Base-by-base conservation (phyloP, 179 eudicot species). In the Beta macrorhiza region DNA sequence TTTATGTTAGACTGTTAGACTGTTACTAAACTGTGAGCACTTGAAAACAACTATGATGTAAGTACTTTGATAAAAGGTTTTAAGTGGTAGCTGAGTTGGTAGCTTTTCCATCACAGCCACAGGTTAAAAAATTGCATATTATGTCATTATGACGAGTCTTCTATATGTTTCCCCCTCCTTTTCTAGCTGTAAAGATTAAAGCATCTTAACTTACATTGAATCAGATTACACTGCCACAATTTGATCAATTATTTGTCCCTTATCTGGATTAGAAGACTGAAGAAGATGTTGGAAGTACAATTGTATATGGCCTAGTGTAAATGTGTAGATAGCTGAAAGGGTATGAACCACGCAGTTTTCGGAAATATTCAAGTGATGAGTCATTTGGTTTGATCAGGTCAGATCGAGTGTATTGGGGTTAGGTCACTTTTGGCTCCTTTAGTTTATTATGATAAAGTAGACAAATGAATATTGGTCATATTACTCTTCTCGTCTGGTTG, bases 161-260 rank as follows among this genome's bases (percentile, higher is more conserved):
- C 15, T 80, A 25, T 37, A 15, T 59, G 2, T 64, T 4, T 10
- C 3, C 10, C 45, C 45, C 20, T 64, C 47, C 74, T 29, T 15
- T 58, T 59, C 77, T 68, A 84, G 79, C 73, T 84, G 76, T 72
- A 47, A 47, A 10, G 82, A 67, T 61, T 74, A 25, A 58, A 75
- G 67, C 81, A 56, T 64, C 51, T 37, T 81, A 80, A 73, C 72
- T 77, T 15, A 55, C 79, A 51, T 58, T 47, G 22, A 72, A 42
- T 63, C 73, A 80, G 45, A 55, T 80, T 47, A 25, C 13, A 45
- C 14, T 49, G 29, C 14, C 64, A 20, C 15, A 70, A 42, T 53
- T 49, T 52, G 72, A 63, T 72, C 63, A 44, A 45, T 52, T 29
- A 10, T 64, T 71, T 71, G 51, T 72, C 59, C 57, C 22, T 78